Base-by-base conservation (phyloP, 2,329 filamentous ascomycete species). In the Fusarium chuoi region DNA sequence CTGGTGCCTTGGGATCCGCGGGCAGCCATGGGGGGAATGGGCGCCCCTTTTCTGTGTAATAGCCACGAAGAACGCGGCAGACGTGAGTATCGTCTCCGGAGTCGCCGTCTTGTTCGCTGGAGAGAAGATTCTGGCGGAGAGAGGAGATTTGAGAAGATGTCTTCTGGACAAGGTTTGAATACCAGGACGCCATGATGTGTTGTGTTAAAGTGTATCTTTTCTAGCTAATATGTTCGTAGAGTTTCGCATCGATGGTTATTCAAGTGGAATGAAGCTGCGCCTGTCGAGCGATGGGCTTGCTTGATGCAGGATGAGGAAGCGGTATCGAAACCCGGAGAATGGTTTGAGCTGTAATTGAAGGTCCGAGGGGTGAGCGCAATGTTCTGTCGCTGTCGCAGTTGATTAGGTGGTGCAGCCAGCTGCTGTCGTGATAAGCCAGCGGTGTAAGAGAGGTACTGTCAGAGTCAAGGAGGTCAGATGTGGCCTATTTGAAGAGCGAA, bases 41-140 rank as follows among this genome's bases (percentile, higher is more conserved):
- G 28, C 92, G 91, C 76, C 92, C 93, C 80, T 97, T 96, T 82
- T 98, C 95, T 58, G 87, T 90, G 87, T 99, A 98, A 88, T 98
- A 98, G 77, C 91, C 92, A 78, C 96, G 93, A 33, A 99, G 90
- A 41, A 97, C 95, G 78, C 96, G 94, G 84, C 94, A 97, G 79
- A 98, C 93, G 85, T 98, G 95, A 6, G 95, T 97, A 85, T 97
- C 94, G 85, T 98, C 95, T 83, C 97, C 89, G 71, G 90, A 92
- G 80, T 93, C 91, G 83, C 92, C 91, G 82, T 92, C 91, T 76
- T 87, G 85, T 75, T 93, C 91, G 80, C 87, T 85, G 74, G 88
- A 84, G 62, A 93, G 89, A 73, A 95, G 90, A 70, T 94, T 90
- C 70, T 92, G 92, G 78, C 89, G 89, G 61, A 91, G 87, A 76